These are phyloP conservation scores for Solanum chiquidenum DNA, from an alignment of 257 asterid species.

Conservation along the genomic window DNA sequence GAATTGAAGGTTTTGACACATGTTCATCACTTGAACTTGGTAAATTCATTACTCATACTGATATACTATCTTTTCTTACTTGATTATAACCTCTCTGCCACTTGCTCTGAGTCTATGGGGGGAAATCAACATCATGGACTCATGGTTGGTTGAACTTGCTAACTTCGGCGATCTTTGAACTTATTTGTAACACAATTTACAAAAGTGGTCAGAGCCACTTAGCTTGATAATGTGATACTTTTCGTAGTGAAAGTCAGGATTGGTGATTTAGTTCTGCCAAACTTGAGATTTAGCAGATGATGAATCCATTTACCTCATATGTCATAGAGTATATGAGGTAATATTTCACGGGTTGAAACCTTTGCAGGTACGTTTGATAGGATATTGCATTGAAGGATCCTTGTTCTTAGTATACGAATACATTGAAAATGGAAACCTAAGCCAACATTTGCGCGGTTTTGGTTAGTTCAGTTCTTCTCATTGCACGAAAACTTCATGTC, in stretches of 20 bases:
- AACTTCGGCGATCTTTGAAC: neutral
- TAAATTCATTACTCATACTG: slow-evolving; percentile 2
- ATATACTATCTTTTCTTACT: neutral
- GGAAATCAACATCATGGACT: neutral
- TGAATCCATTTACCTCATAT: neutral
- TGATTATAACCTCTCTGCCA: neutral
- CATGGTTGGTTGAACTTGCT: neutral
- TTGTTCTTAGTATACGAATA: slow-evolving; percentile 78
- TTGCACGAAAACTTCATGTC: neutral
- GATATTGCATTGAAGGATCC: slow-evolving; percentile 71
- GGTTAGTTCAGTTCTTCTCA: slow-evolving; percentile 23
- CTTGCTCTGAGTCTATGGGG: neutral
- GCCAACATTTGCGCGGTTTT: slow-evolving; percentile 68
- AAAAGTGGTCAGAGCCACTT: neutral
- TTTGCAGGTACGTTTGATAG: slow-evolving; percentile 73
- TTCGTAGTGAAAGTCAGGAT: neutral
- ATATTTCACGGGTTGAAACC: neutral
- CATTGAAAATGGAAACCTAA: slow-evolving; percentile 75
- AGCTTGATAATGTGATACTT: neutral
- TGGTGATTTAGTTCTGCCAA: neutral
- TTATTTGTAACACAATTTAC: neutral
- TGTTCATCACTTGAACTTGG: slow-evolving; percentile 92
- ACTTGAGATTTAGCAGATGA: neutral
- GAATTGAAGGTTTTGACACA: slow-evolving; percentile 73
- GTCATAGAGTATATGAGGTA: neutral